Evolutionary conservation across 73 alveolate species (phyloP).

Genomic region (Stentor roeselii): DNA sequence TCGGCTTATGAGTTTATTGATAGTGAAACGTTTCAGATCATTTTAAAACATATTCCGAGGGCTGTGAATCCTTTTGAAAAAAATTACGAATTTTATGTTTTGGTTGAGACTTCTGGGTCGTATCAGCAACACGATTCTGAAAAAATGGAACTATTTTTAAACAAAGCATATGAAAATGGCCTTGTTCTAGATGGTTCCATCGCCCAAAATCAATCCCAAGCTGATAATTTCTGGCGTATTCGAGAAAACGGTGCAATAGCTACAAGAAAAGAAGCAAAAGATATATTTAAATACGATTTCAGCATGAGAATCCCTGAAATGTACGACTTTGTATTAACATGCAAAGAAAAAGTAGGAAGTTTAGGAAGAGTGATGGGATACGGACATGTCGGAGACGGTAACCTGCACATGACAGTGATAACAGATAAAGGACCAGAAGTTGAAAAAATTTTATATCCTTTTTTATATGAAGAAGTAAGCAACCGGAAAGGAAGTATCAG

Average conservation of each 20-base stretch:
- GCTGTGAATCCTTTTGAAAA: background rate
- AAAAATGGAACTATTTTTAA: constrained; percentile 15
- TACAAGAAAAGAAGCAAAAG: background rate
- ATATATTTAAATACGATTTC: constrained; percentile 15
- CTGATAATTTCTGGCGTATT: constrained; percentile 18
- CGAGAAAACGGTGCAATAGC: constrained; percentile 16
- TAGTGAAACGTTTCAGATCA: background rate
- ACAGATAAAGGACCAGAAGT: background rate
- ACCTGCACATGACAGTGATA: constrained; percentile 15
- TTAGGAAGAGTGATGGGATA: background rate
- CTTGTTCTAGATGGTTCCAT: constrained; percentile 4
- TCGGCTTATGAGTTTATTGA: constrained; percentile 32
- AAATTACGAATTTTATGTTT: constrained; percentile 1
- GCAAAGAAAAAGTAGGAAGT: background rate
- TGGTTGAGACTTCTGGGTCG: constrained; percentile 29
- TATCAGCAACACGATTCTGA: constrained; percentile 13
- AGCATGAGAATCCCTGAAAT: background rate
- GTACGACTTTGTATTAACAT: background rate
- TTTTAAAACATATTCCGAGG: background rate
- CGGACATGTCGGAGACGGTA: constrained; percentile 36
- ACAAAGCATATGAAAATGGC: background rate
- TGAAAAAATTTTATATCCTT: constrained; percentile 27
- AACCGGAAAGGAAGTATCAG: constrained; percentile 23
- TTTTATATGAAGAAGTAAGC: background rate
- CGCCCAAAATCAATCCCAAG: constrained; percentile 21